Percentiles rank a stretch among this genome's conserved stretches.
These are phyloP conservation scores for Trichoderma lentiforme DNA, from an alignment of 2,329 filamentous ascomycete genomes.

Conservation along the genomic window DNA sequence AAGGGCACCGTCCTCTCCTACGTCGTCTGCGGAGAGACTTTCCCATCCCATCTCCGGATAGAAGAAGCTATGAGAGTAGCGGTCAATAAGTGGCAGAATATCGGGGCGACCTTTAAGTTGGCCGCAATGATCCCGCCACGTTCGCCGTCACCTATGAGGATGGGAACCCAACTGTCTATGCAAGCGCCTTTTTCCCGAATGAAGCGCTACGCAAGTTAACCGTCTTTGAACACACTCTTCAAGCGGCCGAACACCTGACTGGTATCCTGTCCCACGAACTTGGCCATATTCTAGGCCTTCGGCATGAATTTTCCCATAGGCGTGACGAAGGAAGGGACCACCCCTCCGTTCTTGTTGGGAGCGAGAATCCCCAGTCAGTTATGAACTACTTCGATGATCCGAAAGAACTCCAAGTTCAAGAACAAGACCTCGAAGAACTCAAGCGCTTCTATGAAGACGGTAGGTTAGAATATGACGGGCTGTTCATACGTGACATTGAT, in stretches of 20 bases:
- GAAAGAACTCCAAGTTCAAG: background rate
- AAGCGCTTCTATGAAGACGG: background rate
- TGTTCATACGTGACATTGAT: background rate
- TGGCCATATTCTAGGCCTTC: background rate
- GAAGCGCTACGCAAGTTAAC: rapidly evolving
- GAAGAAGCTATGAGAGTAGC: background rate
- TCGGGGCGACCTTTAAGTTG: background rate
- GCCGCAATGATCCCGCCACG: background rate
- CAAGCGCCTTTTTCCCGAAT: background rate
- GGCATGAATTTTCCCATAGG: too few relatives aligned
- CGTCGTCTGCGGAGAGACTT: background rate
- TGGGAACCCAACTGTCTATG: background rate
- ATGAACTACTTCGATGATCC: background rate
- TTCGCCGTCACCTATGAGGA: background rate
- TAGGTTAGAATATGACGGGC: background rate
- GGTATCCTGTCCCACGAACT: background rate
- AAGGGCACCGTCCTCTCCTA: background rate
- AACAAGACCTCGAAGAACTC: background rate
- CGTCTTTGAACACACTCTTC: too few relatives aligned
- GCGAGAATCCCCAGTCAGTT: background rate
- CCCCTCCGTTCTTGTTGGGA: background rate
- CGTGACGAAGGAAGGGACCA: too few relatives aligned
- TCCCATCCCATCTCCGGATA: rapidly evolving
- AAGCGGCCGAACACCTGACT: too few relatives aligned
- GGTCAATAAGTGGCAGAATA: background rate